Conservation (phyloP, 179 eudicot genomes). For the Heliamphora pulchella region DNA sequence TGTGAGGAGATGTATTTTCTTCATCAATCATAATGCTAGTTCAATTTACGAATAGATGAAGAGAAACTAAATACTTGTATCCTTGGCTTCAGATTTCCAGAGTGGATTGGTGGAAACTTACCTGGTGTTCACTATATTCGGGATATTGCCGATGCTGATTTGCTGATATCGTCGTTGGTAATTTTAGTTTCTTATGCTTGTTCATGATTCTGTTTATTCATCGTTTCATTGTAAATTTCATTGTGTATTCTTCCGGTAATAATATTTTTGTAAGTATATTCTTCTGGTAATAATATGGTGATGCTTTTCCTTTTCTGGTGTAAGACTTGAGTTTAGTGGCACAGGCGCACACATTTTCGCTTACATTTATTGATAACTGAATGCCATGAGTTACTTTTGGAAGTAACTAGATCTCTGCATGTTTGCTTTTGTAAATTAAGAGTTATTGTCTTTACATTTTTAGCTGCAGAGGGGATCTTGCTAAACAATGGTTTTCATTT, state of each 20-base stretch:
- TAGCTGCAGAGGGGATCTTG: background rate
- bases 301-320: constrained; percentile 3
- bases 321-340: background rate
- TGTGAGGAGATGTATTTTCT: background rate
- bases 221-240: background rate
- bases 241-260: background rate
- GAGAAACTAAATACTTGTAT: background rate
- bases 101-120: constrained; percentile 85
- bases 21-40: background rate
- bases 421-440: background rate
- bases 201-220: background rate
- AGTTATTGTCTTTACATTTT: background rate
- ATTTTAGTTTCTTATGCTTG: constrained; percentile 7
- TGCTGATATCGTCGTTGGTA: constrained; percentile 84
- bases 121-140: constrained; percentile 94
- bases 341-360: background rate
- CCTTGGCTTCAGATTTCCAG: constrained; percentile 66
- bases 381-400: background rate
- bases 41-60: background rate
- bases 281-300: background rate
- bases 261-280: no score
- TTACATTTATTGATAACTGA: background rate
- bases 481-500: background rate
- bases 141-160: constrained; percentile 93
- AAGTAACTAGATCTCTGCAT: background rate